A percentile compares a stretch with the other conserved stretches of the same genome.
phyloP scores from a whole-genome alignment of 1,139 yeast species.

The Candida buenavistaensis region DNA sequence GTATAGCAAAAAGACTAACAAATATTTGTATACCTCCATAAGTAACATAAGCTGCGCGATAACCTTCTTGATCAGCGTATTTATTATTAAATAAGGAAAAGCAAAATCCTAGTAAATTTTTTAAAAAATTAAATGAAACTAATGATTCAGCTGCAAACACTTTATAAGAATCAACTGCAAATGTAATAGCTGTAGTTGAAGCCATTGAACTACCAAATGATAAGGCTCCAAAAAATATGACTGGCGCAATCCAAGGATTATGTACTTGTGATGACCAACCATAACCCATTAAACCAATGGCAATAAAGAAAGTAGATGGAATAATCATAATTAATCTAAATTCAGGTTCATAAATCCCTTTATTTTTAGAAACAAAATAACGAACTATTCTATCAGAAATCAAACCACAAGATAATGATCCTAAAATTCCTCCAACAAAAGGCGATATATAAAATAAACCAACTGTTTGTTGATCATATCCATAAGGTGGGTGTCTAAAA shows the following conservation, averaged over 20 bases:
- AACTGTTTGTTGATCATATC: constrained; percentile 46
- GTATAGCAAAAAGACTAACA: constrained; percentile 51
- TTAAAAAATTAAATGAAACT: constrained; percentile 55
- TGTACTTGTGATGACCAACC: constrained; percentile 55
- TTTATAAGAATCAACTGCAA: constrained; percentile 58
- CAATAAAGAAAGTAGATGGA: constrained; percentile 48
- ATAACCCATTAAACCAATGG: constrained; percentile 58
- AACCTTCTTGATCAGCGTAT: constrained; percentile 44
- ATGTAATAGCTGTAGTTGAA: constrained; percentile 62
- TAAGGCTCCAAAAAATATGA: constrained; percentile 54
- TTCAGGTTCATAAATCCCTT: constrained; percentile 65
- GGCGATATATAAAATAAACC: constrained; percentile 63
- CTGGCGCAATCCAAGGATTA: constrained; percentile 61
- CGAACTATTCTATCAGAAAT: constrained; percentile 49
- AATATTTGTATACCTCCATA: constrained; percentile 55
- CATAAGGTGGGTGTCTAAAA: constrained; percentile 47
- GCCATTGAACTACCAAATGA: constrained; percentile 64
- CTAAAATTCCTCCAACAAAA: constrained; percentile 58
- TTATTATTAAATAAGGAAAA: constrained; percentile 58
- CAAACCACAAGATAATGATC: constrained; percentile 55
- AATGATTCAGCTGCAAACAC: constrained; percentile 61
- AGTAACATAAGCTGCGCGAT: constrained; percentile 48
- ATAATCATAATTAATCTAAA: constrained; percentile 55
- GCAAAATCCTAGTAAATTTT: constrained; percentile 55
- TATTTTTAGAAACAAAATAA: constrained; percentile 36